These are phyloP conservation scores for Penstemon eatonii DNA, from an alignment of 257 asterid species.

Conservation along the genomic window DNA sequence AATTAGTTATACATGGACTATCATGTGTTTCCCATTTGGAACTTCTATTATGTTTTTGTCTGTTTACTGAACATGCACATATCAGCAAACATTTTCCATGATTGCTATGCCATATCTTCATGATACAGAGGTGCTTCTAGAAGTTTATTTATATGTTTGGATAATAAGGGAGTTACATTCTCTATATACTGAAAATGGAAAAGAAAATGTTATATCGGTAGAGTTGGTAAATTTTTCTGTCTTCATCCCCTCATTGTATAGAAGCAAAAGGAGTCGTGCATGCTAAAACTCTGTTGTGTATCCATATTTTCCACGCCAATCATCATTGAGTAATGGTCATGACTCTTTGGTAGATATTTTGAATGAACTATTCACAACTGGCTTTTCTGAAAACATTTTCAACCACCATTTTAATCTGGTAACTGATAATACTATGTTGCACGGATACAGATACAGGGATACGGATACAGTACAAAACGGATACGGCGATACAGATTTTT, in stretches of 20 bases:
- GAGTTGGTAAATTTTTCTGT: not conserved
- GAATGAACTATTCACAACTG: not conserved
- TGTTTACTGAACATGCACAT: not conserved
- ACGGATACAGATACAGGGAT: too few species aligned
- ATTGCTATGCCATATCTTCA: not conserved
- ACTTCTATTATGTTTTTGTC: not conserved
- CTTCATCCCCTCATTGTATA: not conserved
- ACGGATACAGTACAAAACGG: too few species aligned
- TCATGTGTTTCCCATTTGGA: not conserved
- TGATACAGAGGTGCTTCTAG: not conserved
- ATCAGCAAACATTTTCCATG: not conserved
- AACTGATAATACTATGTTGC: not conserved
- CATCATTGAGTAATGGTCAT: not conserved
- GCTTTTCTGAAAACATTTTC: not conserved
- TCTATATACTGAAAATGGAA: not conserved
- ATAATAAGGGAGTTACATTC: not conserved
- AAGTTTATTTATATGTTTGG: not conserved
- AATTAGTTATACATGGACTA: too few species aligned
- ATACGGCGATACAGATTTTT: too few species aligned
- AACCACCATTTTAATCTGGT: not conserved
- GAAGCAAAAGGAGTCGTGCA: not conserved
- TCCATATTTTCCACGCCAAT: not conserved
- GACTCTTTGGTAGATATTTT: conserved; percentile 2
- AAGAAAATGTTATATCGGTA: not conserved
- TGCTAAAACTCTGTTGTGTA: not conserved